Evolutionary conservation across 345 rosid species (phyloP).

Genomic region (Populus alba): DNA sequence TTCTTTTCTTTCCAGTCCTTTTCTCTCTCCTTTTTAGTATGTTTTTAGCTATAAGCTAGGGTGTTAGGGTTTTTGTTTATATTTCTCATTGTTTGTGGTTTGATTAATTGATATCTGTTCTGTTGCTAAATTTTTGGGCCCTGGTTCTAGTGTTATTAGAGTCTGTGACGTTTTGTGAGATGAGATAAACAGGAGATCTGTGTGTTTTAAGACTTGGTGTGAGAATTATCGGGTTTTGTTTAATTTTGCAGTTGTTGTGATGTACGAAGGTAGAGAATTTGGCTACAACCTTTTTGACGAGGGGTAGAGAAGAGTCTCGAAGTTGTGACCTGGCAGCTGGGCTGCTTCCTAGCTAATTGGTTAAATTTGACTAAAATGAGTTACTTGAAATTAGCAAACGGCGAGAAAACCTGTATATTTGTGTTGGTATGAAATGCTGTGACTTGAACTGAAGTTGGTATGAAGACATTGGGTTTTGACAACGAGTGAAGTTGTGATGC

Average conservation of each 20-base stretch:
- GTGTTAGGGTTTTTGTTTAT: neutral
- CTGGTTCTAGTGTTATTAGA: neutral
- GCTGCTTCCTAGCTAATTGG: neutral
- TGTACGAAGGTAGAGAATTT: neutral
- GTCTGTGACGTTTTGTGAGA: neutral
- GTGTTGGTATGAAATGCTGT: neutral
- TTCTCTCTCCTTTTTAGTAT: neutral
- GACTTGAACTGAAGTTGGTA: neutral
- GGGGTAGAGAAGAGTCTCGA: neutral
- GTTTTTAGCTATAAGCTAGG: neutral
- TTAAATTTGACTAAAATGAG: neutral
- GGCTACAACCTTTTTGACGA: neutral
- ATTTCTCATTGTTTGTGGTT: neutral
- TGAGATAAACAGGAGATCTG: constrained; percentile 9
- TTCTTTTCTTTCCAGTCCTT: neutral
- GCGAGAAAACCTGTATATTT: neutral
- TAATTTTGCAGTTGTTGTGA: neutral
- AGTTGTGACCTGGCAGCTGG: neutral
- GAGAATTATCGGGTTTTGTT: neutral
- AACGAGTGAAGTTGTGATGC: neutral
- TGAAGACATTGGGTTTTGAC: neutral
- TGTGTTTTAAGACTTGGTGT: neutral
- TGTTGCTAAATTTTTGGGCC: neutral
- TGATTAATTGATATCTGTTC: neutral
- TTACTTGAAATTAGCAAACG: too few relatives aligned